A percentile compares a stretch with the other conserved stretches of the same genome.
Evolutionary conservation across 176 grass and related monocot genomes (phyloP).

Genomic region (Musa acuminata): DNA sequence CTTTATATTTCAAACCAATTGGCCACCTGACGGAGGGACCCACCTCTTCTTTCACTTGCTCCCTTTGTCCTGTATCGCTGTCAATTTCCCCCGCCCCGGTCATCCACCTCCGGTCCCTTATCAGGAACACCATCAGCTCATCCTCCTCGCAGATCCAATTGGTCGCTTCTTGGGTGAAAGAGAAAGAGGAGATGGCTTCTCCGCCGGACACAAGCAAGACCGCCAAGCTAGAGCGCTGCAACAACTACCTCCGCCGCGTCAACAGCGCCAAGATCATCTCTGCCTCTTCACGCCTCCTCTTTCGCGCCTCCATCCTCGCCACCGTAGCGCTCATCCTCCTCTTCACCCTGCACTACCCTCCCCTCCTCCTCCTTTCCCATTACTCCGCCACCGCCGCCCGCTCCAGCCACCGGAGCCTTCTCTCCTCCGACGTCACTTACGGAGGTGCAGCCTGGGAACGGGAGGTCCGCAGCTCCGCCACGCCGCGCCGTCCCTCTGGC

Average conservation of each 20-base stretch:
- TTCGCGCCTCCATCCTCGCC: conserved; percentile 57
- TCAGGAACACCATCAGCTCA: background rate
- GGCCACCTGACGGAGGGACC: background rate
- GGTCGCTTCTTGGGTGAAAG: too few relatives aligned
- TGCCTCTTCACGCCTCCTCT: conserved; percentile 30
- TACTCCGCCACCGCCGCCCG: background rate
- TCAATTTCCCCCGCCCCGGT: too few relatives aligned
- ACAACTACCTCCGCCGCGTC: conserved; percentile 30
- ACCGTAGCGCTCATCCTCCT: conserved; percentile 51
- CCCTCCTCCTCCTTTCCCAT: conserved; percentile 48
- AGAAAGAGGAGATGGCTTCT: background rate
- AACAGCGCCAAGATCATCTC: conserved; percentile 17
- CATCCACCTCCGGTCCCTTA: background rate
- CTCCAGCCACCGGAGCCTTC: conserved; percentile 53
- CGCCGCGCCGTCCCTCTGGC: conserved; percentile 28
- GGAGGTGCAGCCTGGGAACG: conserved; percentile 39
- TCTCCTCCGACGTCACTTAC: conserved; percentile 26
- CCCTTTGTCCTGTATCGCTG: background rate
- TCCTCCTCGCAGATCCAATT: background rate
- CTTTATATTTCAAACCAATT: background rate
- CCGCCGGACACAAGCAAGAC: conserved; percentile 20
- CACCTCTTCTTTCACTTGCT: background rate
- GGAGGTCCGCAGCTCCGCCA: conserved; percentile 39
- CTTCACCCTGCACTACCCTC: conserved; percentile 61
- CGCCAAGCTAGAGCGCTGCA: conserved; percentile 52